These are phyloP conservation scores for Excoecaria agallocha DNA, from an alignment of 345 rosid species.

Conservation along the genomic window DNA sequence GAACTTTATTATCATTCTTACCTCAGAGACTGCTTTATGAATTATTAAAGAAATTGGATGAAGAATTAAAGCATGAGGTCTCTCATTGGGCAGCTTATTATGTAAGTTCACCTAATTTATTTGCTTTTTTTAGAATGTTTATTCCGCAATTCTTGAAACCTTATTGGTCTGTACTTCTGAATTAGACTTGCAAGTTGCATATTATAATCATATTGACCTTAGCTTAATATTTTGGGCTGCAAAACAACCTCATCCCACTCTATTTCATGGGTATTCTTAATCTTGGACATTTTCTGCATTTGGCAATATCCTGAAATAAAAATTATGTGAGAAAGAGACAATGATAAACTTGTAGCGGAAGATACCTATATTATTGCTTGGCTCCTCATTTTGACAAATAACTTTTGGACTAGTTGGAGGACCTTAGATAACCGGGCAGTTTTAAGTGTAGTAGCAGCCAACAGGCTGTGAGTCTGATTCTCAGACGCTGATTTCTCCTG, in stretches of 20 bases:
- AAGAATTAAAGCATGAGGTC: slow-evolving; percentile 87
- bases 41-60: slow-evolving; percentile 81
- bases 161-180: no score
- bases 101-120: slow-evolving; percentile 43
- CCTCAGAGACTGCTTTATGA: slow-evolving; percentile 74
- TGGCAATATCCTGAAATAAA: neutral
- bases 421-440: neutral
- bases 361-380: neutral
- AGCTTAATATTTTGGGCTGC: neutral
- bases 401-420: neutral
- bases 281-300: neutral
- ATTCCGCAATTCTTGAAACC: no score
- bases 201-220: neutral
- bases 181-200: no score
- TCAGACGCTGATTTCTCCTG: neutral
- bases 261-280: neutral
- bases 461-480: neutral
- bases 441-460: neutral
- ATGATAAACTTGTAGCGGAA: neutral
- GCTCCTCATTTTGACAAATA: neutral
- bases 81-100: slow-evolving; percentile 98
- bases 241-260: neutral
- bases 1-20: slow-evolving; percentile 14
- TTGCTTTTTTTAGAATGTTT: no score
- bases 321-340: neutral